These are phyloP conservation scores for Jamesozyma lodderae DNA, from an alignment of 805 yeast genomes.

Conservation along the genomic window DNA sequence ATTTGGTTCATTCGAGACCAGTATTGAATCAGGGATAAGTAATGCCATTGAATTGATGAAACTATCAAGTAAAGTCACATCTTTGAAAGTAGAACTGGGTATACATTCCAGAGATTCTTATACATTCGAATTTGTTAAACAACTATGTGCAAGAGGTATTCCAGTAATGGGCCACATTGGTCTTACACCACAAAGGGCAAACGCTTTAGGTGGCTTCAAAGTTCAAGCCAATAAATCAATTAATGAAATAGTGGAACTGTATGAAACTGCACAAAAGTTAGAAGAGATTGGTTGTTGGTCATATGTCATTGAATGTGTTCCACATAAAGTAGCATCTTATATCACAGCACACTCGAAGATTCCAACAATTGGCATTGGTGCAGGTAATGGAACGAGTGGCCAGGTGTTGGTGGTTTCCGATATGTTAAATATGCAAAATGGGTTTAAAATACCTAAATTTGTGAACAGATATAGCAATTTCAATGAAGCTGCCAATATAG, in stretches of 20 bases:
- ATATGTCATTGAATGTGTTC: conserved; percentile 78
- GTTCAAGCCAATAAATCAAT: conserved; percentile 64
- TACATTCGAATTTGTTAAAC: conserved; percentile 42
- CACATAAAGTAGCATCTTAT: conserved; percentile 54
- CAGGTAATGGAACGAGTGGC: conserved; percentile 76
- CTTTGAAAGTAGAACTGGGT: conserved; percentile 73
- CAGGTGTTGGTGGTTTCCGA: conserved; percentile 88
- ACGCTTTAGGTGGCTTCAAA: conserved; percentile 76
- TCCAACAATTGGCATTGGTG: conserved; percentile 95
- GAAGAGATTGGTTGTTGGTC: conserved; percentile 72
- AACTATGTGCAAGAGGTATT: conserved; percentile 59
- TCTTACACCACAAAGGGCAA: conserved; percentile 78
- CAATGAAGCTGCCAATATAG: conserved; percentile 39
- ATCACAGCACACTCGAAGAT: conserved; percentile 52
- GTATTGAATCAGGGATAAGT: conserved; percentile 54
- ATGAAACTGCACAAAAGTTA: conserved; percentile 58
- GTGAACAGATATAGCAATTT: conserved; percentile 60
- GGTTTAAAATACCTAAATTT: conserved; percentile 56
- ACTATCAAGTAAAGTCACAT: conserved; percentile 20
- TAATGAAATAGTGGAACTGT: conserved; percentile 45
- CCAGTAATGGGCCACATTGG: conserved; percentile 93
- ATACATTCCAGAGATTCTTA: conserved; percentile 32
- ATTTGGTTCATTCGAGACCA: conserved; percentile 72
- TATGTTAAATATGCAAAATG: conserved; percentile 62
- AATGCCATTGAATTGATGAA: conserved; percentile 48